Base-by-base conservation (phyloP, 2,329 filamentous ascomycete species). In the Fusarium sp. region DNA sequence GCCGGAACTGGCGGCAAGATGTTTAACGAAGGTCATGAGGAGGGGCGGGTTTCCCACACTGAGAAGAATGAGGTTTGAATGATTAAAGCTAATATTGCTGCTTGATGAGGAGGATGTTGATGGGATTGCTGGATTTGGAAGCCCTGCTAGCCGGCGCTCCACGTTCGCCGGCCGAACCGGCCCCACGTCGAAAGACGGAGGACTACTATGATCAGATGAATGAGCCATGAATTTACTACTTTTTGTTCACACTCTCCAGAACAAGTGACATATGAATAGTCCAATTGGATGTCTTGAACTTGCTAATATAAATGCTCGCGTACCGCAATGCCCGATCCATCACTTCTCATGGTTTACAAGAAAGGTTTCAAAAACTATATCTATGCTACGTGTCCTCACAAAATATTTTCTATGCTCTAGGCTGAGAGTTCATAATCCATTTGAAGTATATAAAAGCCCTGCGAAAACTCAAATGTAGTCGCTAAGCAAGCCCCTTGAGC, bases 1-100 rank as follows among this genome's bases (percentile, higher is more conserved):
- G 64, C 72, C 5, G 56, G 70, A 3, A 60, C 70, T 4, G 69
- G 51, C 8, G 60, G 43, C 17, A 71, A 74, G 68, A 49, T 48
- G 21, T 47, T 69, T 7, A 43, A 60, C 10, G 56, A 61, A 3
- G 56, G 50, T 1, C 41, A 51, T 1, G 47, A 50, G 23, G 41
- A 55, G 11, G 59, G 60, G 4, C 48, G 67, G 21, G 54, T n/a
- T 13, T 45, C 57, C 3, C 68, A 71, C 23, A 54, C 57, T 5
- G 68, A 71, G 51, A 69, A 71, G 55, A 46, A 70, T 5, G 63
- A 37, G 15, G 67, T 46, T 11, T 70, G 50, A 39, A 13, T n/a
- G 15, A 17, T 29, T 37, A 14, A 21, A 35, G 29, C n/a, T 25
- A n/a, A n/a, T 7, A 6, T 17, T 17, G 2, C 7, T 4, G 9